Evolutionary conservation across 768 basidiomycete species (phyloP).

Genomic region (Suillus plorans): DNA sequence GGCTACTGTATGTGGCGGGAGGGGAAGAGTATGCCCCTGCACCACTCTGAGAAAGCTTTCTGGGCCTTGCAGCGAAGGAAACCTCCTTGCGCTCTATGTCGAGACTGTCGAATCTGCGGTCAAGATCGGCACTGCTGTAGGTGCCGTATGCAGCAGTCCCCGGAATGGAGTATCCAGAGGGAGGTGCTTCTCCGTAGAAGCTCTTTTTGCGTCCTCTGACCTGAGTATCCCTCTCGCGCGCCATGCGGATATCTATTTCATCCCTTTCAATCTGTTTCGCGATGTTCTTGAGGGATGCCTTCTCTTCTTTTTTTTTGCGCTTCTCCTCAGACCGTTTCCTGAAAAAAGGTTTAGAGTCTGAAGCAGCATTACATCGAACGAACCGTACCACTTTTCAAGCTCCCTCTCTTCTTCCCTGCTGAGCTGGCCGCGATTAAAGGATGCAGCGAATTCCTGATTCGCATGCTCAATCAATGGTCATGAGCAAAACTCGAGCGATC

Average conservation of each 20-base stretch:
- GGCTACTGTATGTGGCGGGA: conserved; percentile 26
- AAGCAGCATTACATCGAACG: neutral
- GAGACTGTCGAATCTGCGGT: conserved; percentile 37
- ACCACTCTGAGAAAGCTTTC: conserved; percentile 46
- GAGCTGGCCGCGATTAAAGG: conserved; percentile 49
- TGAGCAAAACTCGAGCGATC: neutral
- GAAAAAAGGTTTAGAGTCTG: neutral
- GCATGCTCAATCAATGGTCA: conserved; percentile 6
- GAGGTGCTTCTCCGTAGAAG: conserved; percentile 40
- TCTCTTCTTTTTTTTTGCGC: conserved; percentile 55
- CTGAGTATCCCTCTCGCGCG: conserved; percentile 57
- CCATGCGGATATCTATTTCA: conserved; percentile 55
- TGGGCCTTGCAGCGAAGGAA: conserved; percentile 35
- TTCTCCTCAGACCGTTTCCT: conserved; percentile 52
- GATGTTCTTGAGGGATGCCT: conserved; percentile 38
- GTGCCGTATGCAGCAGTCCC: conserved; percentile 23
- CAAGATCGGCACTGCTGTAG: conserved; percentile 29
- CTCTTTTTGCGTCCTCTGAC: conserved; percentile 53
- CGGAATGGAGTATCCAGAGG: conserved; percentile 25
- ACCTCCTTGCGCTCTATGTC: conserved; percentile 34
- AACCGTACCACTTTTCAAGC: conserved; percentile 46
- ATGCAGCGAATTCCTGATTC: conserved; percentile 56
- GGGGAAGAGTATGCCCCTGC: conserved; percentile 23
- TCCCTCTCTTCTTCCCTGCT: conserved; percentile 40
- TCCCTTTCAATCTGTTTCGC: conserved; percentile 39